Percentiles rank a stretch among this genome's conserved stretches.
Conservation (phyloP, 176 grass and related monocot species). For the Stipa capillata region DNA sequence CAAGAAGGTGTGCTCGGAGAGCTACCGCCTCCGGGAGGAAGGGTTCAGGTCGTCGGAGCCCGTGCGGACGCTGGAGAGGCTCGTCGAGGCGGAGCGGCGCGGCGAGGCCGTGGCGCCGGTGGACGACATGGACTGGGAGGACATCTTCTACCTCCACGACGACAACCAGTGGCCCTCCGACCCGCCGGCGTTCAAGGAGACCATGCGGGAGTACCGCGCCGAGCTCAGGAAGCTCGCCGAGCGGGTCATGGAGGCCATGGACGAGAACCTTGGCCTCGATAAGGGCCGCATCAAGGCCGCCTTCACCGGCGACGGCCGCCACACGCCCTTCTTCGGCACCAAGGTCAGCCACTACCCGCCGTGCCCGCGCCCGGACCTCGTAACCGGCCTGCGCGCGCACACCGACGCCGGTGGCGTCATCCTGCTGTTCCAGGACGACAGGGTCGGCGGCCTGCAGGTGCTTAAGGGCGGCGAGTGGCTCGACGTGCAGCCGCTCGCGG, state of each 20-base stretch:
- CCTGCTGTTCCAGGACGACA: slow-evolving; percentile 68
- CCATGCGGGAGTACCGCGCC: slow-evolving; percentile 53
- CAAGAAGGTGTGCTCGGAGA: slow-evolving; percentile 47
- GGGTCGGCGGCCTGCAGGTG: slow-evolving; percentile 47
- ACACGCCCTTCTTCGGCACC: slow-evolving; percentile 45
- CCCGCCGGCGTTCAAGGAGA: slow-evolving; percentile 51
- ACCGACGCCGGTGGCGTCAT: slow-evolving; percentile 65
- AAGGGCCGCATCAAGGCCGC: slow-evolving; percentile 27
- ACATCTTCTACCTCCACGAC: slow-evolving; percentile 53
- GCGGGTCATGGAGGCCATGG: slow-evolving; percentile 49
- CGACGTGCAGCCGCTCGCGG: slow-evolving; percentile 49
- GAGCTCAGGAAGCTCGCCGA: slow-evolving; percentile 27
- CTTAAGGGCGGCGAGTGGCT: slow-evolving; percentile 54
- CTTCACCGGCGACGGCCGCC: slow-evolving; percentile 30
- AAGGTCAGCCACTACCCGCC: slow-evolving; percentile 79
- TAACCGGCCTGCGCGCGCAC: slow-evolving; percentile 54
- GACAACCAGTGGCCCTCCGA: slow-evolving; percentile 38
- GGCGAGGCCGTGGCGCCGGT: slow-evolving; percentile 24
- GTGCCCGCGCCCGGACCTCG: slow-evolving; percentile 54
- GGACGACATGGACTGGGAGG: slow-evolving; percentile 60
- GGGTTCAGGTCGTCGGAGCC: slow-evolving; percentile 36
- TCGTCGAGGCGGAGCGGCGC: background rate
- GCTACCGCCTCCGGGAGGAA: slow-evolving; percentile 41
- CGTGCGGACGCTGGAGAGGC: slow-evolving; percentile 14
- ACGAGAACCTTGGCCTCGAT: slow-evolving; percentile 42